Conservation (phyloP, 1,284 basidiomycete species). For the Stereum hirsutum region DNA sequence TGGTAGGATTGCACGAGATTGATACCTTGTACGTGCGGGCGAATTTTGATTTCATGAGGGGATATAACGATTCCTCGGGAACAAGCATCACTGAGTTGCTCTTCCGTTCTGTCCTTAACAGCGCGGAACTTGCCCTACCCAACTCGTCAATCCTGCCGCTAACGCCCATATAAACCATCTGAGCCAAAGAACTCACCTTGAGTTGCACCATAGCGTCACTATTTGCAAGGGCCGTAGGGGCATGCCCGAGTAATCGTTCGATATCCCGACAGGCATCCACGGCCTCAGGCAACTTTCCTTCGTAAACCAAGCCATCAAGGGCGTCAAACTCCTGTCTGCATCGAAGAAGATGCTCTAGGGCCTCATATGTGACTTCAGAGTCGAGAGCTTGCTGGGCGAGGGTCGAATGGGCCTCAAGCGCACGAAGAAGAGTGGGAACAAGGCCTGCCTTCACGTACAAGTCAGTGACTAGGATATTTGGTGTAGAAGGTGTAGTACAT, state of each 20-base stretch:
- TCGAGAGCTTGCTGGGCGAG: conserved; percentile 53
- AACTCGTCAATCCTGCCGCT: too few relatives aligned
- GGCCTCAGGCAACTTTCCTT: conserved; percentile 55
- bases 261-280: conserved; percentile 32
- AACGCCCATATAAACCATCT: too few relatives aligned
- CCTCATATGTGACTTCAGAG: conserved; percentile 36
- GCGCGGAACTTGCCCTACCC: conserved; percentile 47
- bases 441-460: conserved; percentile 48
- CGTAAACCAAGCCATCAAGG: conserved; percentile 27
- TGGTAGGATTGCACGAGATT: conserved; percentile 2
- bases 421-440: conserved; percentile 42
- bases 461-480: conserved; percentile 8
- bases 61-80: conserved; percentile 44
- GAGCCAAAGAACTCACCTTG: conserved; percentile 31
- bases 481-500: conserved; percentile 31
- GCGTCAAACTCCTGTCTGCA: conserved; percentile 41
- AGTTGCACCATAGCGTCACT: conserved; percentile 46
- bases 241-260: conserved; percentile 32
- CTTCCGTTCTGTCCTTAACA: conserved; percentile 50
- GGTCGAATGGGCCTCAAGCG: conserved; percentile 44
- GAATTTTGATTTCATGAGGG: conserved; percentile 37
- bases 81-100: conserved; percentile 65
- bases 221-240: conserved; percentile 41
- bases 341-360: conserved; percentile 42
- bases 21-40: conserved; percentile 48